Base-by-base conservation (phyloP, 2,329 filamentous ascomycete genomes). In the Trichophyton simii region DNA sequence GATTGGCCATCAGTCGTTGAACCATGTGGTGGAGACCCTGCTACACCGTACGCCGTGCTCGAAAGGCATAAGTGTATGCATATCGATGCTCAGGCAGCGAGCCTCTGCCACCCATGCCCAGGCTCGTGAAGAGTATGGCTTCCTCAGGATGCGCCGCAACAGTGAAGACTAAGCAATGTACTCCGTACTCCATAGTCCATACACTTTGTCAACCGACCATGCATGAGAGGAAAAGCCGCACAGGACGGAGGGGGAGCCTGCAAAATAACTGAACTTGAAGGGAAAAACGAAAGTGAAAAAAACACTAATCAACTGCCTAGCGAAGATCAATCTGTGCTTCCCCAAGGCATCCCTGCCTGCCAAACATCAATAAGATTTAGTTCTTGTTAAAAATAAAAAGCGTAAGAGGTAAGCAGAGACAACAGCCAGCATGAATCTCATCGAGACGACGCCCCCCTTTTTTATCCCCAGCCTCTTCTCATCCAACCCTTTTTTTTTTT, bases 241-340 rank as follows among this genome's bases (percentile, higher is more conserved):
- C 44, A 48, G 44, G n/a, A 48, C 41, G n/a, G 41, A 44, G 41
- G 25, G 11, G 41, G 41, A 44, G 41, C n/a, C n/a, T 44, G 41
- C n/a, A 44, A 44, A 44, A 44, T n/a, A 44, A 28, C 6, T 28
- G 6, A 18, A 44, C 18, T n/a, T n/a, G n/a, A 44, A 44, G n/a
- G 15, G n/a, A 44, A 44, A 44, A 44, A 44, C 13, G 41, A 44
- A 44, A 44, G 41, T n/a, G n/a, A 44, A 44, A n/a, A 31, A 36
- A 31, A 41, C 18, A 41, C 8, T 13, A 20, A 25, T 57, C 55
- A 38, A 42, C 55, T 31, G 7, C 31, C 41, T 13, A 18, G 41
- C 25, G 54, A 58, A 57, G 42, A 63, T 41, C 46, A 41, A 57
- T n/a, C 18, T 52, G 38, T 36, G 44, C 50, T 31, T 54, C 50